Conservation (phyloP, 805 yeast genomes). For the Wickerhamiella vanderwaltii region DNA sequence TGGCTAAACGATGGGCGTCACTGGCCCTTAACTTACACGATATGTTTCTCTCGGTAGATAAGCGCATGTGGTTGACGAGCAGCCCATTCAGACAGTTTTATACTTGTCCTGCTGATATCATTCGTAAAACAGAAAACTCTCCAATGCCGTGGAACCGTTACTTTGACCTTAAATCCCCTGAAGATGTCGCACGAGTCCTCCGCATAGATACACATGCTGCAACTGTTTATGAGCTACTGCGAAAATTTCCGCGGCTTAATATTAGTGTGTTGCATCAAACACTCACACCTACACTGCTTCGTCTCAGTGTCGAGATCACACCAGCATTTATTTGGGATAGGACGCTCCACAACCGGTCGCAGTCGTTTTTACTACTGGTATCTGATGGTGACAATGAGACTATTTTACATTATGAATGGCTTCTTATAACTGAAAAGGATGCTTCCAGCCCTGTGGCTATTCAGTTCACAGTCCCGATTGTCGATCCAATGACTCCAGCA, state of each 20-base stretch:
- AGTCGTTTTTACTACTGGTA: slow-evolving; percentile 55
- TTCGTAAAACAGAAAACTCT: slow-evolving; percentile 65
- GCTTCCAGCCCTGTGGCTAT: neutral
- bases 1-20: slow-evolving; percentile 59
- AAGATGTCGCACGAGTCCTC: slow-evolving; percentile 74
- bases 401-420: slow-evolving; percentile 45
- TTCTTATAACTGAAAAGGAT: slow-evolving; percentile 35
- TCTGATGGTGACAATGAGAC: slow-evolving; percentile 78
- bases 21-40: slow-evolving; percentile 46
- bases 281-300: slow-evolving; percentile 52
- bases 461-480: slow-evolving; percentile 44
- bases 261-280: slow-evolving; percentile 61
- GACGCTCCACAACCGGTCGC: slow-evolving; percentile 47
- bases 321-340: slow-evolving; percentile 60
- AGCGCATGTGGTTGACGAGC: slow-evolving; percentile 69
- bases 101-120: slow-evolving; percentile 54
- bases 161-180: slow-evolving; percentile 48
- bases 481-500: slow-evolving; percentile 52
- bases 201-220: slow-evolving; percentile 56
- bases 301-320: slow-evolving; percentile 49
- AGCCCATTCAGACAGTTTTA: slow-evolving; percentile 81
- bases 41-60: slow-evolving; percentile 69
- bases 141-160: slow-evolving; percentile 75
- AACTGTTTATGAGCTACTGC: slow-evolving; percentile 39
- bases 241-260: slow-evolving; percentile 59